Percentiles rank a stretch among this genome's conserved stretches.
phyloP scores from a whole-genome alignment of 257 asterid genomes.

The Orobanche coerulescens region DNA sequence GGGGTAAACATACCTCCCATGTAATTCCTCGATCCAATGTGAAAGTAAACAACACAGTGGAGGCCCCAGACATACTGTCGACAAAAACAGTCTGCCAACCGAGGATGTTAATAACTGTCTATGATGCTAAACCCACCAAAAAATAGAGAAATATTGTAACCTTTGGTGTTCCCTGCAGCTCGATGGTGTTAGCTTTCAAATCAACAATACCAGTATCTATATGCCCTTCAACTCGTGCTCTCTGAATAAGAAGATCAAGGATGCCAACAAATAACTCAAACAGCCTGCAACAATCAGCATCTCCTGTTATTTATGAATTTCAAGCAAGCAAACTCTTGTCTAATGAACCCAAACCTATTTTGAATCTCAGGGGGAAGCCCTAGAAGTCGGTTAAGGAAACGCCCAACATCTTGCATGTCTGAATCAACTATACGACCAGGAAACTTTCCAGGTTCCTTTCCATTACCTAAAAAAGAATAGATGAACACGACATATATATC shows the following conservation, averaged over 20 bases:
- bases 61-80: slow-evolving; percentile 87
- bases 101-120: slow-evolving; percentile 25
- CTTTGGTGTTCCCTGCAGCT: slow-evolving; percentile 77
- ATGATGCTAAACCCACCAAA: slow-evolving; percentile 24
- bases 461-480: slow-evolving; percentile 46
- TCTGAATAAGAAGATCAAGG: slow-evolving; percentile 65
- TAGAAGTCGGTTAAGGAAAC: slow-evolving; percentile 88
- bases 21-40: slow-evolving; percentile 87
- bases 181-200: slow-evolving; percentile 69
- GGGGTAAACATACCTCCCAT: slow-evolving; percentile 62
- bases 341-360: slow-evolving; percentile 55
- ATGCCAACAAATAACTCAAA: slow-evolving; percentile 88
- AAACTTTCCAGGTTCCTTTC: slow-evolving; percentile 64
- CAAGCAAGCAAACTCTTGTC: slow-evolving; percentile 1
- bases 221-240: slow-evolving; percentile 83
- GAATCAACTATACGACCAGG: slow-evolving; percentile 86
- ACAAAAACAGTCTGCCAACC: slow-evolving; percentile 84
- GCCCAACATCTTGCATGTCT: slow-evolving; percentile 95
- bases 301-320: slow-evolving; percentile 21
- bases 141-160: slow-evolving; percentile 33
- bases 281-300: slow-evolving; percentile 55
- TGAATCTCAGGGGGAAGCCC: slow-evolving; percentile 94
- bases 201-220: slow-evolving; percentile 95
- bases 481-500: slow-evolving; percentile 15
- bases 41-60: slow-evolving; percentile 81